Conservation (phyloP, 2,329 filamentous ascomycete genomes). For the Didymellaceae sp. region DNA sequence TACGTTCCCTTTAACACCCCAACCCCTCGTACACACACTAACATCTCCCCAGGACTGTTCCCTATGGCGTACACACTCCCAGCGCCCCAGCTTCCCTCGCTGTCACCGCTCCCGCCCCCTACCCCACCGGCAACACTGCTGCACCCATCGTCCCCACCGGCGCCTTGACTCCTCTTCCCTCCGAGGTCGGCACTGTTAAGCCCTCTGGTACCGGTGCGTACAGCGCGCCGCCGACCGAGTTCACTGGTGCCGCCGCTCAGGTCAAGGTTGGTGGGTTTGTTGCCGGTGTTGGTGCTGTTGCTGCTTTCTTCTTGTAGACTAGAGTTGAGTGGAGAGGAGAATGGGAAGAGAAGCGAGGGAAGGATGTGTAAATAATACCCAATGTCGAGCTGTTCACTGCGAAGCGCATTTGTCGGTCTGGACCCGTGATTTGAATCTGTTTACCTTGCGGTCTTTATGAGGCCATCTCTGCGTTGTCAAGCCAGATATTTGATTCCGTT, state of each 20-base stretch:
- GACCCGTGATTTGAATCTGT: no score
- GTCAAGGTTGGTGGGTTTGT: conserved; percentile 41
- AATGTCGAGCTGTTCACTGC: no score
- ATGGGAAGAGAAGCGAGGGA: background rate
- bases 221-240: conserved; percentile 31
- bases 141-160: conserved; percentile 28
- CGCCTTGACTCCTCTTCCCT: conserved; percentile 10
- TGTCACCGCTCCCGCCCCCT: conserved; percentile 32
- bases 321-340: background rate
- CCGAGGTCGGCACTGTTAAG: conserved; percentile 23
- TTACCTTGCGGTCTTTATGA: no score
- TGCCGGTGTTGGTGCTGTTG: conserved; percentile 45
- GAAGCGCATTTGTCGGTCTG: no score
- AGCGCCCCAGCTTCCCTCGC: conserved; percentile 27
- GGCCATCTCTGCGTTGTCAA: no score
- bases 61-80: conserved; percentile 30
- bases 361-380: background rate
- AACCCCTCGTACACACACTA: conserved; percentile 1
- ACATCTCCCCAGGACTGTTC: conserved; percentile 18
- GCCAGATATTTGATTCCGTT: no score
- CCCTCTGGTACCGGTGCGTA: conserved; percentile 33
- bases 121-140: conserved; percentile 31
- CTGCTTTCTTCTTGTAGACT: conserved; percentile 46
- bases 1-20: conserved; percentile 13
- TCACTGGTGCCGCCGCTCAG: conserved; percentile 42